Evolutionary conservation across 495 filamentous ascomycete genomes (phyloP).

Genomic region (Margaritispora aquatica): DNA sequence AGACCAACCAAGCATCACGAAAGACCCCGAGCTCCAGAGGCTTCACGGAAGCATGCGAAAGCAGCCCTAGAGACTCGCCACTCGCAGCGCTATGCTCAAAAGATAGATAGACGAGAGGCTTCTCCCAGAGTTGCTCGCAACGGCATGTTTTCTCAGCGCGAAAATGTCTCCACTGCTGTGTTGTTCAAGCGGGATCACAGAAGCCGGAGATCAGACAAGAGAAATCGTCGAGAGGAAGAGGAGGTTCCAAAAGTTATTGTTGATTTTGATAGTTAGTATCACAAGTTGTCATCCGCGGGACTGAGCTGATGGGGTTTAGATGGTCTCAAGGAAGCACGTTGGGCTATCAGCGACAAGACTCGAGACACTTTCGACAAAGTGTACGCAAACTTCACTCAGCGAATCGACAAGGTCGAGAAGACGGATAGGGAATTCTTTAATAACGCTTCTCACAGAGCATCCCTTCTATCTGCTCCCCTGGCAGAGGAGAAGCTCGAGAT

Average conservation of each 20-base stretch:
- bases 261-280: neutral
- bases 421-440: conserved; percentile 20
- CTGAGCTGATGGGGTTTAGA: conserved; percentile 4
- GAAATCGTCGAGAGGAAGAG: conserved; percentile 2
- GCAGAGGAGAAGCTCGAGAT: conserved; percentile 15
- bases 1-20: neutral
- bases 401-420: conserved; percentile 4
- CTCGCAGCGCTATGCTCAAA: neutral
- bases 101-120: neutral
- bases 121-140: neutral
- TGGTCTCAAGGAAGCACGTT: conserved; percentile 11
- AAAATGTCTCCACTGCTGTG: conserved; percentile 13
- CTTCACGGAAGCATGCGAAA: no score
- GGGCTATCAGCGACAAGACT: conserved; percentile 12
- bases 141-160: neutral
- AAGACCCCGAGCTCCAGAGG: no score
- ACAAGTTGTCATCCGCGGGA: neutral
- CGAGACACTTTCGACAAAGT: conserved; percentile 19
- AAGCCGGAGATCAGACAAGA: conserved; percentile 2
- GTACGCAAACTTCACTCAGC: conserved; percentile 12
- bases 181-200: conserved; percentile 13
- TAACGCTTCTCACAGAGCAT: conserved; percentile 9
- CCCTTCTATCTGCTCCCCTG: conserved; percentile 5
- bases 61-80: no score
- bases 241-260: conserved; percentile 6